phyloP scores from a whole-genome alignment of 306 rosid species.

The Sicyos baderoa region DNA sequence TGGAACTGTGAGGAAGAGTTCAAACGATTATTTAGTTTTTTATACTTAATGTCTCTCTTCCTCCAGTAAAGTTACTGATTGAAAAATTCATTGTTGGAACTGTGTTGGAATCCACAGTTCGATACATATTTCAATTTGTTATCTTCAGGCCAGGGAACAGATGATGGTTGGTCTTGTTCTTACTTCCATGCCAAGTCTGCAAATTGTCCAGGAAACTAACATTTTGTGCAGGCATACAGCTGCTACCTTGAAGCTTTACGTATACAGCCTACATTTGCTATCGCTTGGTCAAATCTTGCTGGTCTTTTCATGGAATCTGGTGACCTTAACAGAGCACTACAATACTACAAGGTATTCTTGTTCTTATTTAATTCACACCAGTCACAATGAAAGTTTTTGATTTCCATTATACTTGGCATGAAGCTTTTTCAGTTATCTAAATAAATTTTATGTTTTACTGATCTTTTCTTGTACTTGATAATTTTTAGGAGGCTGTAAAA shows the following conservation, averaged over 20 bases:
- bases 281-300: conserved; percentile 99
- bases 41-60: conserved; percentile 32
- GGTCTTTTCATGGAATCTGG: conserved; percentile 99
- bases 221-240: conserved; percentile 98
- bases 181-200: conserved; percentile 76
- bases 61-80: conserved; percentile 63
- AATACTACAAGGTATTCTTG: conserved; percentile 70
- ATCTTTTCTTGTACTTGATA: conserved; percentile 8
- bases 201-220: conserved; percentile 84
- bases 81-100: conserved; percentile 72
- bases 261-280: conserved; percentile 91
- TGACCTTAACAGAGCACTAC: conserved; percentile 89
- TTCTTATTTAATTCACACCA: conserved; percentile 17
- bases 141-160: conserved; percentile 77
- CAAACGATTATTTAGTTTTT: conserved; percentile 47
- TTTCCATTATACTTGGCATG: not conserved
- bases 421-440: not conserved
- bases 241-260: conserved; percentile 97
- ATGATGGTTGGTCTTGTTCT: conserved; percentile 89
- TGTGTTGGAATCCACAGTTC: conserved; percentile 69
- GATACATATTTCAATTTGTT: conserved; percentile 71
- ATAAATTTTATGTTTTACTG: not conserved
- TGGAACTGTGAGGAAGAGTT: conserved; percentile 29
- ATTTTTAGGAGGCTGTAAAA: conserved; percentile 80
- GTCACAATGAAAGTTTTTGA: not conserved